Evolutionary conservation across 176 grass and related monocot genomes (phyloP).

Genomic region (Oryza nivara): DNA sequence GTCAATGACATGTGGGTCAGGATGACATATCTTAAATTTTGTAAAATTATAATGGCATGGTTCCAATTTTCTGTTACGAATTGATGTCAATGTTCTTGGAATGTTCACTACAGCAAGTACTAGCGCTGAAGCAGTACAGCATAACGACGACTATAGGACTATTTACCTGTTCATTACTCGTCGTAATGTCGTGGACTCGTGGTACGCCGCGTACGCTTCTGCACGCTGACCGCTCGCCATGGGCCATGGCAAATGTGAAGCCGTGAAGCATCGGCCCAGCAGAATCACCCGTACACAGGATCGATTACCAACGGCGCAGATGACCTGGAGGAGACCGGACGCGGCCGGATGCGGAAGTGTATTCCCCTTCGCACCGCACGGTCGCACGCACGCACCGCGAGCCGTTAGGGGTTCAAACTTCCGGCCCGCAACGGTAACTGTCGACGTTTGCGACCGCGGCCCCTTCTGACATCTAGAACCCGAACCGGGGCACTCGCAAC

Average conservation of each 20-base stretch:
- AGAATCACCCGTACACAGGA: not conserved
- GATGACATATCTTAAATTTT: no score
- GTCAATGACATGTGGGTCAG: no score
- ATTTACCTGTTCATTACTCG: not conserved
- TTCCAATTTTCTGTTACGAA: no score
- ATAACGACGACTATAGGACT: not conserved
- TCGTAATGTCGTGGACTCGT: not conserved
- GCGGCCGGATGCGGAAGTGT: slow-evolving; percentile 24
- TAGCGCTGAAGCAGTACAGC: not conserved
- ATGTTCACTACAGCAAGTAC: not conserved
- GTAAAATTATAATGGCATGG: no score
- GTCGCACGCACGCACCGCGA: slow-evolving; percentile 14
- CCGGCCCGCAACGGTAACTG: slow-evolving; percentile 47
- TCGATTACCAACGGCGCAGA: slow-evolving; percentile 20
- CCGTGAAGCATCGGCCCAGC: not conserved
- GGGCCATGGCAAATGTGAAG: not conserved
- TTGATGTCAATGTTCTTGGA: not conserved
- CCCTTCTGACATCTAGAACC: not conserved
- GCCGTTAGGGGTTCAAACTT: slow-evolving; percentile 78
- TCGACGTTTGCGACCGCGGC: slow-evolving; percentile 42
- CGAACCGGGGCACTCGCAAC: not conserved
- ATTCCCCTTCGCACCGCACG: not conserved
- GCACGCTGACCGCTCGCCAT: no score
- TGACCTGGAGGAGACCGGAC: slow-evolving; percentile 33
- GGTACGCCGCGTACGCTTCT: not conserved